Conservation (phyloP, 768 basidiomycete species). For the Leccinum aurantiacum region DNA sequence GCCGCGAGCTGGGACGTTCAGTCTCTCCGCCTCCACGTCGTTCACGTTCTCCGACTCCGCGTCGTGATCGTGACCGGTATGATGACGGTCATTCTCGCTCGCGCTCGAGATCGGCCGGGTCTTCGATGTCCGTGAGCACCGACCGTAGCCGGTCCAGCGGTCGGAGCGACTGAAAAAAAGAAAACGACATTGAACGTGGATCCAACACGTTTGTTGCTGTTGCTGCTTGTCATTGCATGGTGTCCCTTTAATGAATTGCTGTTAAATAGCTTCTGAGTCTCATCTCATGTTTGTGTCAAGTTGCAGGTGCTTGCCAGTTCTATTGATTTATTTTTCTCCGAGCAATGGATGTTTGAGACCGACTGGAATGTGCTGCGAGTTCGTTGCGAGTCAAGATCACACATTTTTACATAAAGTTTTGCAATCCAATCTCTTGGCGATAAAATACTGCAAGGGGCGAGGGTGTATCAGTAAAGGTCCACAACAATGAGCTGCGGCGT, state of each 20-base stretch:
- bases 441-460: too few relatives aligned
- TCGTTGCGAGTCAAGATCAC: background rate
- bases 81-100: conserved; percentile 36
- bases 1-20: conserved; percentile 36
- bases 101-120: conserved; percentile 58
- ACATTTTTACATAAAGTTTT: too few relatives aligned
- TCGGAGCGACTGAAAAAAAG: conserved; percentile 20
- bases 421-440: too few relatives aligned
- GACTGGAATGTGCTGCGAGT: background rate
- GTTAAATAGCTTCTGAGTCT: background rate
- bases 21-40: conserved; percentile 28
- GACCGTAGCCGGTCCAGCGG: conserved; percentile 32
- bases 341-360: background rate
- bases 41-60: conserved; percentile 25
- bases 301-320: conserved; percentile 2
- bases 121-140: conserved; percentile 72
- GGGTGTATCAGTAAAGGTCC: too few relatives aligned
- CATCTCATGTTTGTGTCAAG: conserved; percentile 10
- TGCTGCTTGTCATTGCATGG: conserved; percentile 19
- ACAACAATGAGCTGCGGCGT: too few relatives aligned
- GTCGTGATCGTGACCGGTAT: conserved; percentile 27
- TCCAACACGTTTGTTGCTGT: background rate
- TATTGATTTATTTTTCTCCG: background rate
- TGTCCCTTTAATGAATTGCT: conserved; percentile 25
- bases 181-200: background rate